Evolutionary conservation across 2,329 filamentous ascomycete species (phyloP).

Genomic region (Aspergillus ochraceus): DNA sequence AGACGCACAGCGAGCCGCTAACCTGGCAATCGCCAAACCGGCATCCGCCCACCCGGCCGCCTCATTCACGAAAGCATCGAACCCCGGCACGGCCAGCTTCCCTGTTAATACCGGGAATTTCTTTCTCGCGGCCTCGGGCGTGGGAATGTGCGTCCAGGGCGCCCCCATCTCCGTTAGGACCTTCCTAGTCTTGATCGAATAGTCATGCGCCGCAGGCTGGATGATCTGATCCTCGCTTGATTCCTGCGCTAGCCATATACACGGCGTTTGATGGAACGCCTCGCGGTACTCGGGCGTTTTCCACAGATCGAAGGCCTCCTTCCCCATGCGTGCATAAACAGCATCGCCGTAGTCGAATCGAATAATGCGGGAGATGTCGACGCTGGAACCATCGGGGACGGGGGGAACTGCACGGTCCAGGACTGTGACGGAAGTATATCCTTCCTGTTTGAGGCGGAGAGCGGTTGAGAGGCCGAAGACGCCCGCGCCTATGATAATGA

Average conservation of each 20-base stretch:
- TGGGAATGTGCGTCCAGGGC: slow-evolving; percentile 22
- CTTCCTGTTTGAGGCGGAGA: slow-evolving; percentile 24
- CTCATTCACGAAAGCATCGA: slow-evolving; percentile 28
- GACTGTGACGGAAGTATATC: slow-evolving; percentile 30
- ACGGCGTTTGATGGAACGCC: slow-evolving; percentile 25
- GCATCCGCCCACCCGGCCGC: slow-evolving; percentile 33
- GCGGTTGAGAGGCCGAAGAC: slow-evolving; percentile 30
- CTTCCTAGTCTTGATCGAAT: slow-evolving; percentile 23
- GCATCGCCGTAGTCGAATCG: slow-evolving; percentile 69
- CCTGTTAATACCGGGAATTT: slow-evolving; percentile 24
- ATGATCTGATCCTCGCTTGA: slow-evolving; percentile 19
- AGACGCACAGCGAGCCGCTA: slow-evolving; percentile 22
- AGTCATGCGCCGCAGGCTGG: slow-evolving; percentile 21
- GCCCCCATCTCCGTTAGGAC: slow-evolving; percentile 26
- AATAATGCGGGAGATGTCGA: slow-evolving; percentile 42
- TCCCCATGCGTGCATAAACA: slow-evolving; percentile 70
- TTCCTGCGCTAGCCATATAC: slow-evolving; percentile 26
- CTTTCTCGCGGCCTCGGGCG: slow-evolving; percentile 16
- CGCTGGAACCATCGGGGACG: slow-evolving; percentile 39
- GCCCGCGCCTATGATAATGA: slow-evolving; percentile 31
- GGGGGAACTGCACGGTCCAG: slow-evolving; percentile 36
- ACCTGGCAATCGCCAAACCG: slow-evolving; percentile 18
- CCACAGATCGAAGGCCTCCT: slow-evolving; percentile 68
- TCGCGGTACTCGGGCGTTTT: slow-evolving; percentile 43
- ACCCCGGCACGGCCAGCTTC: slow-evolving; percentile 18